Percentiles rank a stretch among this genome's conserved stretches.
Conservation (phyloP, 768 basidiomycete species). For the Hericium rajendrae region DNA sequence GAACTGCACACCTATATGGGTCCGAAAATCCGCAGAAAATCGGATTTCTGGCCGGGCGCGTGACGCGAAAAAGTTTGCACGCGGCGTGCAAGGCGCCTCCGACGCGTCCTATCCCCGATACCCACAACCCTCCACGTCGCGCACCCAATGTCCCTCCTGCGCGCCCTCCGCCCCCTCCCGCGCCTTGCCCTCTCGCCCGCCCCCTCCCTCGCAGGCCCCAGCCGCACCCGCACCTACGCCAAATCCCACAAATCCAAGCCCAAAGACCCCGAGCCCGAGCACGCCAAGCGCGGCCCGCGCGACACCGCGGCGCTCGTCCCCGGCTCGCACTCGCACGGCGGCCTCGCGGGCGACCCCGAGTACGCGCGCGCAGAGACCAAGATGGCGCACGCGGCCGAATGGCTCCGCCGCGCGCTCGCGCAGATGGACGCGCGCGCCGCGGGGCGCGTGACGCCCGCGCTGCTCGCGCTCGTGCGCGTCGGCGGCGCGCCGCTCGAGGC, state of each 20-base stretch:
- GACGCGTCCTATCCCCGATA: not conserved
- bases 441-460: constrained; percentile 65
- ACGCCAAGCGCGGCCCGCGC: constrained; percentile 8
- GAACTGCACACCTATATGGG: too few relatives aligned
- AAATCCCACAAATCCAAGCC: constrained; percentile 9
- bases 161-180: not conserved
- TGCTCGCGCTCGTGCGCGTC: constrained; percentile 64
- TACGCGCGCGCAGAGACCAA: constrained; percentile 52
- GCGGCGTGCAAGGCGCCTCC: not conserved
- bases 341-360: constrained; percentile 41
- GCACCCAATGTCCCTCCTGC: not conserved
- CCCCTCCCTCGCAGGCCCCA: not conserved
- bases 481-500: constrained; percentile 45
- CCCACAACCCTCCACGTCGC: not conserved
- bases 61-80: not conserved
- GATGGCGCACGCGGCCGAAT: constrained; percentile 59
- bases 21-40: too few relatives aligned
- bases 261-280: not conserved
- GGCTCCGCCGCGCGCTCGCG: constrained; percentile 73
- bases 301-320: constrained; percentile 57
- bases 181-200: not conserved
- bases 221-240: constrained; percentile 6
- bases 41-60: not conserved
- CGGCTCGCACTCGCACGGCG: constrained; percentile 52
- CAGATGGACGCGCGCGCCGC: constrained; percentile 58